phyloP scores from a whole-genome alignment of 176 grass and related monocot species.

The Aegilops bicornis region DNA sequence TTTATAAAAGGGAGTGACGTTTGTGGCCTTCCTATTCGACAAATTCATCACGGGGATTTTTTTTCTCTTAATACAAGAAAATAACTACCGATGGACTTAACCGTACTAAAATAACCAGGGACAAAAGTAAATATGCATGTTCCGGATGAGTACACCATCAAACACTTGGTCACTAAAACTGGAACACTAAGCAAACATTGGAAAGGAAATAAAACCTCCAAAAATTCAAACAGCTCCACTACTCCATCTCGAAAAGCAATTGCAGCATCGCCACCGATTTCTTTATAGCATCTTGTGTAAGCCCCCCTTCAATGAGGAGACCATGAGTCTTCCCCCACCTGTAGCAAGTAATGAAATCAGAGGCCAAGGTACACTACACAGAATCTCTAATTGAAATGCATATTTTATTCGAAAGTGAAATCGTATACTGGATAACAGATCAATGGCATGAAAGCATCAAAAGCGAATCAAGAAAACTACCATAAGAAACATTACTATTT shows the following conservation, averaged over 20 bases:
- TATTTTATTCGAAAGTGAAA: constrained; percentile 7
- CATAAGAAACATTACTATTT: neutral
- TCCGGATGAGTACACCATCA: neutral
- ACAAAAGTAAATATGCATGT: neutral
- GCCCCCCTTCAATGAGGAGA: constrained; percentile 88
- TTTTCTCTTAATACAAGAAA: neutral
- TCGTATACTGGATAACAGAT: neutral
- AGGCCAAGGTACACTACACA: neutral
- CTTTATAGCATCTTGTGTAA: constrained; percentile 78
- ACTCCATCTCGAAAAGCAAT: constrained; percentile 94
- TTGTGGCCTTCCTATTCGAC: neutral
- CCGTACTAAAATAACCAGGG: neutral
- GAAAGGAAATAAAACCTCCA: constrained; percentile 61
- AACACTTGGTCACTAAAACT: neutral
- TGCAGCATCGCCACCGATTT: constrained; percentile 79
- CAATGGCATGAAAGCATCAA: neutral
- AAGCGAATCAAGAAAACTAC: neutral
- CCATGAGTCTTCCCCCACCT: constrained; percentile 93
- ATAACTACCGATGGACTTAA: neutral
- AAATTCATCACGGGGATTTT: neutral
- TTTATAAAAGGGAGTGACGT: neutral
- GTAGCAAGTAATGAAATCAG: constrained; percentile 25
- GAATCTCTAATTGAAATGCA: constrained; percentile 22
- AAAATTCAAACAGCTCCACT: constrained; percentile 78
- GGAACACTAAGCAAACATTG: constrained; percentile 1